These are phyloP conservation scores for Astrothelium subdiscretum DNA, from an alignment of 495 filamentous ascomycete species.

Conservation along the genomic window DNA sequence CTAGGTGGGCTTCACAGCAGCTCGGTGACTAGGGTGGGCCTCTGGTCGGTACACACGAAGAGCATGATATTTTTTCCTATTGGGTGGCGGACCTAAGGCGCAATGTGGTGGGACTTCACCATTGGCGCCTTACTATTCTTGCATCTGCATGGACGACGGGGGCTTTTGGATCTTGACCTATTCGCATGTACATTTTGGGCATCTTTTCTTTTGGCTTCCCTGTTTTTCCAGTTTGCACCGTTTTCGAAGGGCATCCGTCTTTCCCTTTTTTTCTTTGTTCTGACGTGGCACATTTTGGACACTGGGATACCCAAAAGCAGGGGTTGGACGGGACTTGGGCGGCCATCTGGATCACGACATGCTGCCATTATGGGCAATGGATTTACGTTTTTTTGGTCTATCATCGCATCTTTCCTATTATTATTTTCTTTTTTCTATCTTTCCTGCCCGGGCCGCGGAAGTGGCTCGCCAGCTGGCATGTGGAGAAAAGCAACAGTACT, in stretches of 20 bases:
- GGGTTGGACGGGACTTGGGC: neutral
- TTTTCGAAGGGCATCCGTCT: too few relatives aligned
- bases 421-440: neutral
- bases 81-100: neutral
- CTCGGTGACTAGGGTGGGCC: neutral
- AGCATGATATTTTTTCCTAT: neutral
- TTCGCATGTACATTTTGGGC: neutral
- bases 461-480: neutral
- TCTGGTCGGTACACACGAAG: neutral
- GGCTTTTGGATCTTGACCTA: neutral
- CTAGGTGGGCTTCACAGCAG: neutral
- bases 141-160: neutral
- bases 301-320: neutral
- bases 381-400: neutral
- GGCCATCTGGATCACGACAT: neutral
- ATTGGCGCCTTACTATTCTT: neutral
- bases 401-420: neutral
- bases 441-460: neutral
- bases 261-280: neutral
- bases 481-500: neutral
- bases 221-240: neutral
- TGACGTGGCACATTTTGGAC: neutral
- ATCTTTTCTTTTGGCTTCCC: neutral
- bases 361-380: neutral
- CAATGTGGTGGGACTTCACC: neutral